Evolutionary conservation across 2,329 filamentous ascomycete genomes (phyloP).

Genomic region (Fusarium circinatum): DNA sequence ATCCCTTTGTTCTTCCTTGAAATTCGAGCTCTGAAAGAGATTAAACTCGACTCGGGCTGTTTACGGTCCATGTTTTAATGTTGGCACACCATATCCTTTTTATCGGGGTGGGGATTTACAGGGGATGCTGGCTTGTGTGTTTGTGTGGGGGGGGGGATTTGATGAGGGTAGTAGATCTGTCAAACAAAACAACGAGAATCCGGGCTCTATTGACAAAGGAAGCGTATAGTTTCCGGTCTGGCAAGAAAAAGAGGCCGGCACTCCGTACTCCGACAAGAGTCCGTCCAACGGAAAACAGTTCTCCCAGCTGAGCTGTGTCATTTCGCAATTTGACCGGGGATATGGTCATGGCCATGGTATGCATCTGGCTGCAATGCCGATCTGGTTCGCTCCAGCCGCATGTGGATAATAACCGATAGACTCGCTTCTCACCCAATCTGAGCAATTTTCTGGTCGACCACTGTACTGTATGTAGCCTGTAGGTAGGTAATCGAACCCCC

Average conservation of each 20-base stretch:
- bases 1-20: background rate
- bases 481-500: constrained; percentile 7
- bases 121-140: background rate
- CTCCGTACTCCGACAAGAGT: background rate
- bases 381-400: constrained; percentile 26
- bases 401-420: constrained; percentile 18
- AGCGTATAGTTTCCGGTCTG: background rate
- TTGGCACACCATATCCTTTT: background rate
- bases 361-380: constrained; percentile 31
- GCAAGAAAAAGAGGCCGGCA: background rate
- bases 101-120: background rate
- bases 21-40: background rate
- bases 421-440: constrained; percentile 11
- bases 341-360: background rate
- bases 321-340: background rate
- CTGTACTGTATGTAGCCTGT: background rate
- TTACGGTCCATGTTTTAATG: background rate
- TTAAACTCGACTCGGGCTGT: background rate
- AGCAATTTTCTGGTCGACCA: background rate
- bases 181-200: background rate
- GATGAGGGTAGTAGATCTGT: background rate
- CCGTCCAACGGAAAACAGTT: background rate
- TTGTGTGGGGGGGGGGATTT: background rate
- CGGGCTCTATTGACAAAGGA: background rate
- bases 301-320: background rate